Base-by-base conservation (phyloP, 2,329 filamentous ascomycete genomes). In the Alternaria triticina region DNA sequence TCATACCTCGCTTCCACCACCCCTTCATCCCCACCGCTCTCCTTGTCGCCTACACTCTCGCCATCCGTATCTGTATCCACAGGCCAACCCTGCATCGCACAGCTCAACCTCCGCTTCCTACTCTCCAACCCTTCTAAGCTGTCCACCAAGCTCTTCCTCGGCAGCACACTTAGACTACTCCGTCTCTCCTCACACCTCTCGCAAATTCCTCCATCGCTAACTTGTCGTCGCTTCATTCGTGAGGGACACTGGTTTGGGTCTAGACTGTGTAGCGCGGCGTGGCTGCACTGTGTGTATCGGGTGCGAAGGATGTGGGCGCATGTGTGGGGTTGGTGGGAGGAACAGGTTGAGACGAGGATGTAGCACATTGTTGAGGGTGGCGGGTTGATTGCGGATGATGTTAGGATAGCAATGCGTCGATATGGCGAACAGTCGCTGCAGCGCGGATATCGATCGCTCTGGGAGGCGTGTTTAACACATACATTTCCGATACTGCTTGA, bases 351-450 rank as follows among this genome's bases (percentile, higher is more conserved):
- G n/a, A 74, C 59, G 54, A 70, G 55, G 40, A 70, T 70, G 68
- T 73, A 67, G 64, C 74, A 77, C 73, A 77, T 76, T 0, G n/a
- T 33, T 6, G n/a, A n/a, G n/a, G n/a, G n/a, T n/a, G n/a, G n/a
- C n/a, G n/a, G n/a, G n/a, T n/a, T n/a, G n/a, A n/a, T n/a, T n/a
- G n/a, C n/a, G n/a, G n/a, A n/a, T n/a, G n/a, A n/a, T n/a, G n/a
- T n/a, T n/a, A n/a, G n/a, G n/a, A n/a, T n/a, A n/a, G n/a, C n/a
- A 13, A 23, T 45, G 25, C 30, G 27, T 22, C 3, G 27, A 10
- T 22, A 23, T 51, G 20, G 12, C 7, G n/a, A 51, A 5, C 36
- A 11, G 27, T 13, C 20, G 17, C 20, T 51, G 17, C 17, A n/a
- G 12, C 9, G 23, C 33, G 28, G 33, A 12, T 9, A 13, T 36